phyloP scores from a whole-genome alignment of 768 basidiomycete species.

The Fomitopsis serialis region DNA sequence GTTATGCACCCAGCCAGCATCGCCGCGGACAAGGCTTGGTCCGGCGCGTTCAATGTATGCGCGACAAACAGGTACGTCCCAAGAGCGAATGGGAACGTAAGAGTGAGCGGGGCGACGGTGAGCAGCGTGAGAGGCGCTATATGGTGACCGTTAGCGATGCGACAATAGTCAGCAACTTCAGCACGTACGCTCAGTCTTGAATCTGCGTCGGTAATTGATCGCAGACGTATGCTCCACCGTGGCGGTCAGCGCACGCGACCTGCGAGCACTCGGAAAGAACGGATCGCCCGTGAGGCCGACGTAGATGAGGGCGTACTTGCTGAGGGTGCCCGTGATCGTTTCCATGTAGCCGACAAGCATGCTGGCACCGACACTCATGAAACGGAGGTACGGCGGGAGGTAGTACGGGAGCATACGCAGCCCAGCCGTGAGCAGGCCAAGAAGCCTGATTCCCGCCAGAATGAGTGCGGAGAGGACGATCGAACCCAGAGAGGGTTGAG shows the following conservation, averaged over 20 bases:
- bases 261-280: constrained; percentile 46
- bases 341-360: constrained; percentile 41
- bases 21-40: constrained; percentile 70
- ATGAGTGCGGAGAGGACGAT: constrained; percentile 74
- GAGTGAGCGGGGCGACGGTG: constrained; percentile 69
- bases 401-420: constrained; percentile 54
- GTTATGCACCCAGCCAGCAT: constrained; percentile 76
- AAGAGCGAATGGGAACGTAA: constrained; percentile 79
- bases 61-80: constrained; percentile 87
- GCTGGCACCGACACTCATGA: constrained; percentile 29
- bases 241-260: constrained; percentile 52
- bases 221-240: constrained; percentile 43
- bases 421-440: constrained; percentile 43
- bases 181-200: constrained; percentile 54
- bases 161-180: neutral
- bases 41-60: constrained; percentile 64
- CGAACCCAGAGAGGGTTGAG: constrained; percentile 77
- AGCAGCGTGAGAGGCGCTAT: constrained; percentile 65
- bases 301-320: constrained; percentile 53
- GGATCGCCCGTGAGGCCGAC: constrained; percentile 50
- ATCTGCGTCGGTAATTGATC: constrained; percentile 39
- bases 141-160: too few species aligned
- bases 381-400: constrained; percentile 40
- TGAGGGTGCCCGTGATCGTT: constrained; percentile 44
- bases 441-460: constrained; percentile 61